Evolutionary conservation across 1,139 yeast species (phyloP).

Genomic region (Casaregolazyma suthepensis): DNA sequence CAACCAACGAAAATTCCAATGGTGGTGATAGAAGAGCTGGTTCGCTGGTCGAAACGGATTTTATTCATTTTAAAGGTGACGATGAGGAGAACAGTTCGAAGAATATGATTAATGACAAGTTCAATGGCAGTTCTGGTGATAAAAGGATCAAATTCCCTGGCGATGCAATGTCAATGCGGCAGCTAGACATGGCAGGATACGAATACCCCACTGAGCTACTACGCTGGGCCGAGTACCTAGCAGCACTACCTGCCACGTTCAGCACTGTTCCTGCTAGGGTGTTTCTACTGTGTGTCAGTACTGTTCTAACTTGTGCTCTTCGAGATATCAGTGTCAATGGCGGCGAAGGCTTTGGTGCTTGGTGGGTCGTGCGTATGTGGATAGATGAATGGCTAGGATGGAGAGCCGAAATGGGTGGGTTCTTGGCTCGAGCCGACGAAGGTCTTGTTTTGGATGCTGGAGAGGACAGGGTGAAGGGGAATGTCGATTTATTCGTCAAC

Average conservation of each 20-base stretch:
- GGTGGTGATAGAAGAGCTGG: neutral
- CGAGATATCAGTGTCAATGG: conserved; percentile 57
- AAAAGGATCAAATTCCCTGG: conserved; percentile 1
- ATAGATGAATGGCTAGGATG: conserved; percentile 66
- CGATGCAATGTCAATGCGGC: conserved; percentile 2
- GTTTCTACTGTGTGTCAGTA: conserved; percentile 49
- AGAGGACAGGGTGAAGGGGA: conserved; percentile 7
- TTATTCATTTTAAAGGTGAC: conserved; percentile 5
- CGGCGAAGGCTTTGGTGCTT: conserved; percentile 60
- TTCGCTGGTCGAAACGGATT: conserved; percentile 1
- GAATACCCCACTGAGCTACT: conserved; percentile 6
- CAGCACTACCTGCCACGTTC: conserved; percentile 43
- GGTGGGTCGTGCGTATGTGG: conserved; percentile 81
- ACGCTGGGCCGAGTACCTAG: conserved; percentile 38
- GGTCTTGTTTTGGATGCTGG: neutral
- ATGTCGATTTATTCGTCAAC: conserved; percentile 6
- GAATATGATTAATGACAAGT: neutral
- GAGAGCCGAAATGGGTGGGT: conserved; percentile 67
- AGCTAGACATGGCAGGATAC: conserved; percentile 14
- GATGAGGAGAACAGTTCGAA: conserved; percentile 2
- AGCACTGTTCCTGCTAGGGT: conserved; percentile 49
- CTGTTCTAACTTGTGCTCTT: conserved; percentile 56
- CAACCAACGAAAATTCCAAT: neutral
- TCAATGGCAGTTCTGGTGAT: neutral
- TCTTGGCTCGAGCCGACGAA: conserved; percentile 30